Evolutionary conservation across 441 rosid species (phyloP), one percentile per base, ranked within the genome.

Genomic region (Hura crepitans): DNA sequence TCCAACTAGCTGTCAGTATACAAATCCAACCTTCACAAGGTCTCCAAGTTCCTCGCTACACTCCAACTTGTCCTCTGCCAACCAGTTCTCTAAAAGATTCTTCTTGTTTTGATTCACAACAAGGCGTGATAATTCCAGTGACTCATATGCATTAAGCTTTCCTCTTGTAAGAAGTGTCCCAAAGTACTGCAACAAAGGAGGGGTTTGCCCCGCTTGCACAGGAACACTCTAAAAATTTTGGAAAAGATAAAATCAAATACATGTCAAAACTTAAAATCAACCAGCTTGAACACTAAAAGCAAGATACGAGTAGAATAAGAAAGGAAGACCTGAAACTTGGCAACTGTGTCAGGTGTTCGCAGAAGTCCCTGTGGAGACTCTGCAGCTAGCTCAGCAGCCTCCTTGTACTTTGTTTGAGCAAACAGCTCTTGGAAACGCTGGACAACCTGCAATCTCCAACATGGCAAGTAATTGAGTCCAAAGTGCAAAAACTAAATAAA

Each of bases 311-410:
- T 56, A 18, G 11, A 17, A 70, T 67, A 62, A 6, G 60, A 69
- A 76, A 58, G 20, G 60, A 69, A 68, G 61, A 96, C 99, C 98
- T 96, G 98, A 81, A 96, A 96, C 77, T 96, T 93, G 64, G 96
- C 96, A 65, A 96, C 97, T 0, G 99, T 96, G 58, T 96, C 99
- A 39, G 98, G 99, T n/a, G 99, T 93, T 22, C 99, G 90, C 27
- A 96, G 92, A 70, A 96, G 82, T 62, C 99, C 99, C 79, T 93
- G 98, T 9, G 99, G 99, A 74, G 99, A 93, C 77, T 96, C 99
- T 59, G 99, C 99, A 77, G 99, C 99, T 79, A 96, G 97, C 87
- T 96, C 98, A 49, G 99, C 99, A 54, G 99, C 99, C 83, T 93
- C 98, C 78, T 96, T 96, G 79, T 96, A 96, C 83, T 96, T 96